phyloP scores from a whole-genome alignment of 305 asterid species.

The Nicotiana rustica region DNA sequence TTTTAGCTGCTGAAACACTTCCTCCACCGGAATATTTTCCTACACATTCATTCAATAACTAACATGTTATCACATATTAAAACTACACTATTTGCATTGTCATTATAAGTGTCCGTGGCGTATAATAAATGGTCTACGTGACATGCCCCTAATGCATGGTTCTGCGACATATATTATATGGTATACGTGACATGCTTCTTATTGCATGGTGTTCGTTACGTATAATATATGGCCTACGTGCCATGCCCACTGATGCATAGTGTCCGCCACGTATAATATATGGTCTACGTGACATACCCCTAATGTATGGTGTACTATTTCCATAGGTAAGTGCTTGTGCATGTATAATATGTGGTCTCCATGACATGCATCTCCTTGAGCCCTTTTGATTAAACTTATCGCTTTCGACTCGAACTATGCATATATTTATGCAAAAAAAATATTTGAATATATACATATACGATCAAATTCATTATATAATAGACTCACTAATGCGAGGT shows the following conservation, averaged over 20 bases:
- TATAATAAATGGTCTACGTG: too few species aligned
- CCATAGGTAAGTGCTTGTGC: background rate
- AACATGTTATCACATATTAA: background rate
- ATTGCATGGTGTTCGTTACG: too few species aligned
- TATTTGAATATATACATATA: background rate
- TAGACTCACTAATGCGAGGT: background rate
- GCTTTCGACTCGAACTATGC: background rate
- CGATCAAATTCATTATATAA: background rate
- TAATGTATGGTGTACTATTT: background rate
- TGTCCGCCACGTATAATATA: too few species aligned
- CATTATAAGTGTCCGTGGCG: too few species aligned
- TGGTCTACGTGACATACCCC: too few species aligned
- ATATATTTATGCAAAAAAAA: background rate
- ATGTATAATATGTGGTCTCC: background rate
- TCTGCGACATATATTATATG: too few species aligned
- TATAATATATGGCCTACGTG: too few species aligned
- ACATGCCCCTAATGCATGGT: background rate
- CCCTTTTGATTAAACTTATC: background rate
- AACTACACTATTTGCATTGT: too few species aligned
- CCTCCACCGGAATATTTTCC: conserved; percentile 85
- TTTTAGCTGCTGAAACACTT: conserved; percentile 71
- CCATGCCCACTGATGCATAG: too few species aligned
- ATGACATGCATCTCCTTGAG: background rate
- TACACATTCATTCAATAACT: conserved; percentile 36
- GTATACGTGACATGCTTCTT: too few species aligned